phyloP scores from a whole-genome alignment of 805 yeast species.

The Barnettozyma vustinii region DNA sequence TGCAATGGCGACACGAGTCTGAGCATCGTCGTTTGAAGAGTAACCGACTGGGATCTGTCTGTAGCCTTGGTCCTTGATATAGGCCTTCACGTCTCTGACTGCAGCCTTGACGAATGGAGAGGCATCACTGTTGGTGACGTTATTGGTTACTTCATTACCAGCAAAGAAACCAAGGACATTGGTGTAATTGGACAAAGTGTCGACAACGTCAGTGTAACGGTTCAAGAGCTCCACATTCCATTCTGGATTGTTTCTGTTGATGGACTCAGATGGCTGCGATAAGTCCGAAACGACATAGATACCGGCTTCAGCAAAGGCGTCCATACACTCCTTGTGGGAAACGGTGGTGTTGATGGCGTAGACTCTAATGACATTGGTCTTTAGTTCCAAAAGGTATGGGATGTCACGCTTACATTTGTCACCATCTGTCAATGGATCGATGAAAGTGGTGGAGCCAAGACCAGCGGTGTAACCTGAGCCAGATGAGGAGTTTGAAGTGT shows the following conservation, averaged over 20 bases:
- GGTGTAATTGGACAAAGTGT: slow-evolving; percentile 61
- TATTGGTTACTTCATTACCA: slow-evolving; percentile 85
- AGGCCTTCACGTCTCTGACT: slow-evolving; percentile 70
- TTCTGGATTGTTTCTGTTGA: slow-evolving; percentile 62
- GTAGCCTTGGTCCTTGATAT: slow-evolving; percentile 58
- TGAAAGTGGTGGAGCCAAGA: slow-evolving; percentile 24
- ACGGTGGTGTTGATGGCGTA: slow-evolving; percentile 66
- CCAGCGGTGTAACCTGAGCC: slow-evolving; percentile 15
- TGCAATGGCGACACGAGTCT: slow-evolving; percentile 66
- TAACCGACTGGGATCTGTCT: slow-evolving; percentile 82
- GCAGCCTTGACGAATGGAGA: slow-evolving; percentile 90
- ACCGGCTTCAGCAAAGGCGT: slow-evolving; percentile 65
- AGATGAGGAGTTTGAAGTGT: slow-evolving; percentile 39
- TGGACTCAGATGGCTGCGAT: slow-evolving; percentile 67
- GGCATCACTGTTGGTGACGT: slow-evolving; percentile 64
- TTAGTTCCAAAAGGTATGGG: slow-evolving; percentile 53
- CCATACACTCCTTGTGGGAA: slow-evolving; percentile 70
- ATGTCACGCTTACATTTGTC: slow-evolving; percentile 66
- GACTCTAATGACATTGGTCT: slow-evolving; percentile 68
- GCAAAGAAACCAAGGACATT: slow-evolving; percentile 87
- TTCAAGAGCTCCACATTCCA: slow-evolving; percentile 65
- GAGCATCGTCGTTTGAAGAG: slow-evolving; percentile 77
- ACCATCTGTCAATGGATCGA: slow-evolving; percentile 66
- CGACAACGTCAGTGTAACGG: slow-evolving; percentile 73
- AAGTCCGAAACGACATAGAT: slow-evolving; percentile 82